Evolutionary conservation across 495 filamentous ascomycete genomes (phyloP), one percentile per base, ranked within the genome.

Genomic region (Neurospora africana): DNA sequence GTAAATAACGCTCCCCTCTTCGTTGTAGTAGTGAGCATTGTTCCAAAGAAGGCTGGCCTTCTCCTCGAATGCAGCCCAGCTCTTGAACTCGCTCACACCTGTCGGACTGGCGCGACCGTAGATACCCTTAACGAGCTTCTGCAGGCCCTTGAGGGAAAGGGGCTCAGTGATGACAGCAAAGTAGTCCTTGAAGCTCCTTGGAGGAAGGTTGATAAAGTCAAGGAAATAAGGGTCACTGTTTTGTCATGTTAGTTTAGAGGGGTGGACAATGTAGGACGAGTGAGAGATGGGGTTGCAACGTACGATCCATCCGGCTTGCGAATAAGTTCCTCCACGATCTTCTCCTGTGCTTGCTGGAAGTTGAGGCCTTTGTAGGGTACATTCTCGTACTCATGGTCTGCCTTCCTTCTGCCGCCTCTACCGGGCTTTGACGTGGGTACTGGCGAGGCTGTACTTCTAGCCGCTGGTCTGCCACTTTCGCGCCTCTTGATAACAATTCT

Each of bases 11-110:
- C 94, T 97, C 4, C 86, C 91, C 75, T 96, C 93, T 76, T 96
- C 93, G 75, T 97, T 97, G 81, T 94, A 97, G 37, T 89, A 87
- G 68, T 90, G 88, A 5, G 94, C 94, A 81, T 97, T 97, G 43
- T 85, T 87, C 92, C 93, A 96, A 37, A 97, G 90, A 70, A 90
- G 87, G 74, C 86, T 89, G 65, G 92, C 84, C 72, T 91, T 92
- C 15, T 91, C 87, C 79, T 94, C 92, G 72, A 97, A 95, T 4
- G 88, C 84, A 53, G 88, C 81, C 94, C 94, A 97, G 30, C 81
- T 89, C 74, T 91, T 91, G 79, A 93, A 90, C 39, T 91, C 88
- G 36, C 89, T 91, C 15, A 87, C 79, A n/a, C 86, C 88, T 2
- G 91, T 90, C 5, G 86, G 84, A 40, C 86, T 84, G 68, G 87